Percentiles rank a stretch among this genome's conserved stretches.
These are phyloP conservation scores for Microstegium vimineum DNA, from an alignment of 176 grass and related monocot genomes.

Conservation along the genomic window DNA sequence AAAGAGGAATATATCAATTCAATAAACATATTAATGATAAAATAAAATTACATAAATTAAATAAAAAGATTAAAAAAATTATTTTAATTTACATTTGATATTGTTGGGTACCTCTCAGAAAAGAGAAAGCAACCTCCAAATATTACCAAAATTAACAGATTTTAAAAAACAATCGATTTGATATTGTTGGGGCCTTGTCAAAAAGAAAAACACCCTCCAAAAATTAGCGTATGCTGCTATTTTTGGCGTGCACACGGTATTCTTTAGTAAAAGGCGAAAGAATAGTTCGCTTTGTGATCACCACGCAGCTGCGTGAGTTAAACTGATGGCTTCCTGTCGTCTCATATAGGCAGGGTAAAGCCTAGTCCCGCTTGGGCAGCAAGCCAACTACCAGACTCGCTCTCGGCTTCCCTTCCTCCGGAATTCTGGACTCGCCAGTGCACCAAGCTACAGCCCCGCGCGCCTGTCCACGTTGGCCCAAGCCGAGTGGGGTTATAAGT, in stretches of 20 bases:
- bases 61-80: too few relatives aligned
- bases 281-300: constrained; percentile 70
- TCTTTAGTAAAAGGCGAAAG: constrained; percentile 96
- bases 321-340: fast-evolving
- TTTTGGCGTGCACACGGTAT: constrained; percentile 56
- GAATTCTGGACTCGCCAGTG: background rate
- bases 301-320: constrained; percentile 32
- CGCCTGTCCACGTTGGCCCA: background rate
- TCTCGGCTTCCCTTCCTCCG: background rate
- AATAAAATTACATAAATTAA: too few relatives aligned
- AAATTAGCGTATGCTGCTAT: constrained; percentile 52
- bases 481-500: background rate
- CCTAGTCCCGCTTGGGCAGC: background rate
- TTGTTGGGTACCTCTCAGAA: too few relatives aligned
- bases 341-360: background rate
- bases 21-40: too few relatives aligned
- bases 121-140: too few relatives aligned
- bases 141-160: too few relatives aligned
- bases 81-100: too few relatives aligned
- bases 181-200: background rate
- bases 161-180: too few relatives aligned
- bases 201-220: constrained; percentile 17
- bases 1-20: too few relatives aligned
- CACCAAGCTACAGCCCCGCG: background rate
- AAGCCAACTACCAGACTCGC: too few relatives aligned